A percentile compares a stretch with the other conserved stretches of the same genome.
Conservation (phyloP, 495 filamentous ascomycete species). For the Elaphomyces granulatus region DNA sequence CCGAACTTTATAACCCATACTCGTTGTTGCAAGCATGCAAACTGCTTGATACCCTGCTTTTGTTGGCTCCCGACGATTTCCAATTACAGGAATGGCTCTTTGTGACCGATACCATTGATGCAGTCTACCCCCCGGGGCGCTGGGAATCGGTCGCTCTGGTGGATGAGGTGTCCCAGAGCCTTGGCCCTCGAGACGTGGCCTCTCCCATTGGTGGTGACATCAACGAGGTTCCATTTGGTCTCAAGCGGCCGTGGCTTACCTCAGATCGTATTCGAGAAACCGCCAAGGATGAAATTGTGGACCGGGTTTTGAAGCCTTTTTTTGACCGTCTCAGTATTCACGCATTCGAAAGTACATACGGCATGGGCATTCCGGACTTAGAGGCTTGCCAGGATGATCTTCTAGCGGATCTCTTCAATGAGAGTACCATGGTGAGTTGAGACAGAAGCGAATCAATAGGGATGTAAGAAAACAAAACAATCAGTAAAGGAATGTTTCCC, state of each 20-base stretch:
- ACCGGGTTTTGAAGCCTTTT: constrained; percentile 70
- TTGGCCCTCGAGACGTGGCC: constrained; percentile 38
- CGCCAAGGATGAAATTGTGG: constrained; percentile 55
- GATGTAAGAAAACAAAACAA: neutral
- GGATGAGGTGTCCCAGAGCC: constrained; percentile 71
- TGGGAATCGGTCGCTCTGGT: constrained; percentile 64
- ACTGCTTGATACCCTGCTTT: constrained; percentile 70
- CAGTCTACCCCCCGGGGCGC: constrained; percentile 68
- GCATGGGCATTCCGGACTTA: constrained; percentile 57
- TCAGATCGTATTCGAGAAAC: constrained; percentile 31
- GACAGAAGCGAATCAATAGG: neutral
- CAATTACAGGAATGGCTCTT: constrained; percentile 94
- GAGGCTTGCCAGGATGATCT: constrained; percentile 53
- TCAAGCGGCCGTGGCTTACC: constrained; percentile 28
- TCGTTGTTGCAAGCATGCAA: constrained; percentile 83
- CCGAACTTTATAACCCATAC: constrained; percentile 61
- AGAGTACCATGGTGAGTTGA: constrained; percentile 38
- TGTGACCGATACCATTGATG: constrained; percentile 91
- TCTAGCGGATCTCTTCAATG: constrained; percentile 72
- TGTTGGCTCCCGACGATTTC: constrained; percentile 86
- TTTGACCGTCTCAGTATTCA: constrained; percentile 82
- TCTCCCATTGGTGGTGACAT: constrained; percentile 21
- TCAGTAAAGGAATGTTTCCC: neutral
- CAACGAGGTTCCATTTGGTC: constrained; percentile 21
- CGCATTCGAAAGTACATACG: constrained; percentile 83